Conservation (phyloP, 2,329 filamentous ascomycete species). For the Venturia oleaginea region DNA sequence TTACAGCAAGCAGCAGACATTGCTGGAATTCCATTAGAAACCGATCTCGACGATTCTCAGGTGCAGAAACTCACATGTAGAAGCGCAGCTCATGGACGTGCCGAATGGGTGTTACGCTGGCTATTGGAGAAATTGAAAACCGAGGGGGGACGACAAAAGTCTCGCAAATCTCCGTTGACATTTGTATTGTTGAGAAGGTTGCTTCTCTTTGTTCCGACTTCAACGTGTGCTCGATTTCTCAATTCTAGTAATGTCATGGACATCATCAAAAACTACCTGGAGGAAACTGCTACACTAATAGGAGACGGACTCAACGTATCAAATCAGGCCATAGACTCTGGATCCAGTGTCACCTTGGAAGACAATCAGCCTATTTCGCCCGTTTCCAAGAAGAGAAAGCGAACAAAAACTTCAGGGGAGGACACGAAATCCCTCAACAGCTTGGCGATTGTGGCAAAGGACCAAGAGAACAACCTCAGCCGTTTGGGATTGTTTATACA, state of each 20-base stretch:
- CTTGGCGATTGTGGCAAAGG: not conserved
- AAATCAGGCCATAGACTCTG: not conserved
- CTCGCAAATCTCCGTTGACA: conserved; percentile 34
- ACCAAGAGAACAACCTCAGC: not conserved
- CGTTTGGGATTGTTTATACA: not conserved
- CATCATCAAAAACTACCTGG: conserved; percentile 57
- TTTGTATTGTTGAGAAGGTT: conserved; percentile 55
- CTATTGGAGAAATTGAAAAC: conserved; percentile 50
- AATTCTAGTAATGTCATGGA: conserved; percentile 59
- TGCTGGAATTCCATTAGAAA: conserved; percentile 26
- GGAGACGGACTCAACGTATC: not conserved
- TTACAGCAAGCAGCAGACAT: conserved; percentile 33
- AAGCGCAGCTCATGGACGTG: conserved; percentile 33
- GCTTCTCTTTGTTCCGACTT: conserved; percentile 56
- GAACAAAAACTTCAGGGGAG: not conserved
- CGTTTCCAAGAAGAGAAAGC: not conserved
- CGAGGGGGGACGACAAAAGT: conserved; percentile 27
- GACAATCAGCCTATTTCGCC: not conserved
- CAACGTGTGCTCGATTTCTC: conserved; percentile 61
- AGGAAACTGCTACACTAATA: conserved; percentile 34
- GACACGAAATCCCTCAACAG: too few relatives aligned
- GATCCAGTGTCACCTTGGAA: not conserved
- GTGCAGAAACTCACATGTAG: not conserved
- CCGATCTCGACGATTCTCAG: conserved; percentile 19
- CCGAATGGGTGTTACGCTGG: conserved; percentile 61